Evolutionary conservation across 1,139 yeast genomes (phyloP), one percentile per base, ranked within the genome.

Genomic region (Nakaseomyces kungkrabaensis): DNA sequence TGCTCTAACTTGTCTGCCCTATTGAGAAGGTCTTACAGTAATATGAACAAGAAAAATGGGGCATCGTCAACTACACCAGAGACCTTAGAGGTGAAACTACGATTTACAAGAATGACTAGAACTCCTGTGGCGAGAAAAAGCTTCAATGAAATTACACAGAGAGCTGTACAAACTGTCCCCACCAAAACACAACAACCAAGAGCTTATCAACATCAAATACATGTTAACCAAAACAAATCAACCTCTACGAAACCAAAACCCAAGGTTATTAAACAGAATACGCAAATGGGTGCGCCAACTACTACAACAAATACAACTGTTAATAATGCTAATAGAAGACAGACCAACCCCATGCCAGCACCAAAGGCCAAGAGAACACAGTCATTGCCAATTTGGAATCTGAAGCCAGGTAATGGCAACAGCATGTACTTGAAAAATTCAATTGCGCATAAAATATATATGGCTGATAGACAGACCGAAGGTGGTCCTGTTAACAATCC

Each of bases 331-430:
- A 46, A 46, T 13, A 60, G 57, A 49, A 57, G 69, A 47, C 65
- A 57, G 48, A 63, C 63, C 27, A 65, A 67, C 52, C 68, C 68
- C 37, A 66, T 60, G 48, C 72, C 73, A 4, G 72, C 74, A 11
- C 74, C 74, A 44, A 79, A 78, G 63, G 86, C 86, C 7, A 74
- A 77, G n/a, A 71, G 86, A 60, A 81, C 86, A 1, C 80, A 78
- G 56, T 81, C 85, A 0, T 66, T 81, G 47, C 85, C 85, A 4
- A 73, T 75, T 2, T 79, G 78, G 68, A 74, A 78, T 68, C 50
- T 57, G 11, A 55, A 57, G 27, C 55, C 52, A 44, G 29, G 65
- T 68, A 27, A 73, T 68, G 53, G 71, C 68, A 53, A 56, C 51
- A 74, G 74, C n/a, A 62, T 63, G 27, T 59, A 65, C 52, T 63